phyloP scores from a whole-genome alignment of 2,329 filamentous ascomycete genomes.

The Keithomyces neogunnii region DNA sequence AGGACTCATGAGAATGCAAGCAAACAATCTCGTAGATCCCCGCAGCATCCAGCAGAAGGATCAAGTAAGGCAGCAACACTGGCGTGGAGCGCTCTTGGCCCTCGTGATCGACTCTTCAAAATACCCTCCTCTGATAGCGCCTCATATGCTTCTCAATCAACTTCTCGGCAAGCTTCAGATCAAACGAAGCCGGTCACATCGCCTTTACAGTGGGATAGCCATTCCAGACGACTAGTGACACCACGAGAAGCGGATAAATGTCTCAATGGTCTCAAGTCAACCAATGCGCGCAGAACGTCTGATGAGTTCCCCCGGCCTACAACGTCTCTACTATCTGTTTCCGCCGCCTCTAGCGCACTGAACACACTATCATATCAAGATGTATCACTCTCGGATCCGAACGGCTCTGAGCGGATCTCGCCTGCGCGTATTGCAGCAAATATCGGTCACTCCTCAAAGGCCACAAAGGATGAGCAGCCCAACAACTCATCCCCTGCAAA shows the following conservation, averaged over 20 bases:
- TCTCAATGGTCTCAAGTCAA: constrained; percentile 17
- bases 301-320: constrained; percentile 29
- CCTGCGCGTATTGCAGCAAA: constrained; percentile 4
- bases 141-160: constrained; percentile 11
- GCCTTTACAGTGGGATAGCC: constrained; percentile 43
- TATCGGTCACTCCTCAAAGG: constrained; percentile 3
- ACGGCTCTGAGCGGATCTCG: constrained; percentile 11
- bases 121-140: constrained; percentile 16
- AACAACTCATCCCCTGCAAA: constrained; percentile 11
- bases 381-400: constrained; percentile 10
- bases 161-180: constrained; percentile 22
- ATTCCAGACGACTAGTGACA: constrained; percentile 41
- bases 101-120: constrained; percentile 26
- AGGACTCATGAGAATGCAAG: constrained; percentile 34
- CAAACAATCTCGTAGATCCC: constrained; percentile 30
- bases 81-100: constrained; percentile 46
- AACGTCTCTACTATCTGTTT: constrained; percentile 42
- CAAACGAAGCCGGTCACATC: constrained; percentile 22
- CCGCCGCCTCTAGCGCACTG: constrained; percentile 48
- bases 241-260: constrained; percentile 24
- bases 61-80: constrained; percentile 56
- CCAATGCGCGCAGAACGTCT: constrained; percentile 25
- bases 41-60: constrained; percentile 38
- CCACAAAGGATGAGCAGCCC: not conserved
- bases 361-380: constrained; percentile 24